Evolutionary conservation across 2,329 filamentous ascomycete species (phyloP), one percentile per base, ranked within the genome.

Genomic region (Venturia effusa): DNA sequence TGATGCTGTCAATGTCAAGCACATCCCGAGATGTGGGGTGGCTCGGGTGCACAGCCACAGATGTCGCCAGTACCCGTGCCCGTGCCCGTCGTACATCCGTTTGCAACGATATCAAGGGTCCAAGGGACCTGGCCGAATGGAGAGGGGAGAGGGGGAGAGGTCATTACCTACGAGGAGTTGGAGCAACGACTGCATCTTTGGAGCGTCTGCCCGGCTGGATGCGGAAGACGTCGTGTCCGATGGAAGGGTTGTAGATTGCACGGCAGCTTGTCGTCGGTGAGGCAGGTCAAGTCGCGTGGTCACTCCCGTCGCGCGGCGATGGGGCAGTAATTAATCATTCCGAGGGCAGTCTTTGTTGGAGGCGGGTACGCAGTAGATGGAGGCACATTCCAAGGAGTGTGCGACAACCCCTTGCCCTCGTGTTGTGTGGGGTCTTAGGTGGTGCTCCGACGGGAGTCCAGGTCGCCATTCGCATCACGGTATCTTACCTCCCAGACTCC

Each of bases 91-190:
- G 11, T 61, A 40, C 19, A 61, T 61, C 37, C 59, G 37, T 10
- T 59, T 37, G 17, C n/a, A n/a, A n/a, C n/a, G 51, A 57, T 34
- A 57, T 57, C 34, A 57, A 57, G 51, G 51, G 51, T 34, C 51
- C 34, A 57, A 57, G 51, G 51, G 51, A 57, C 51, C 27, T 19
- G 51, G 51, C 11, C 13, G 15, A 5, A n/a, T 57, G 51, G 27
- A 34, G 5, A 30, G 51, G 30, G 34, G 17, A 11, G 37, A 39
- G 15, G n/a, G n/a, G n/a, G n/a, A n/a, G n/a, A n/a, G n/a, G n/a
- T n/a, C n/a, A n/a, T n/a, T n/a, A n/a, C n/a, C n/a, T n/a, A n/a
- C n/a, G n/a, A n/a, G n/a, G n/a, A n/a, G n/a, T n/a, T n/a, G n/a
- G n/a, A 32, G 27, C 51, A 57, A 57, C n/a, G 15, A 57, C 11